These are phyloP conservation scores for Helianthus tuberosus DNA, from an alignment of 129 eudicot species.

Conservation along the genomic window DNA sequence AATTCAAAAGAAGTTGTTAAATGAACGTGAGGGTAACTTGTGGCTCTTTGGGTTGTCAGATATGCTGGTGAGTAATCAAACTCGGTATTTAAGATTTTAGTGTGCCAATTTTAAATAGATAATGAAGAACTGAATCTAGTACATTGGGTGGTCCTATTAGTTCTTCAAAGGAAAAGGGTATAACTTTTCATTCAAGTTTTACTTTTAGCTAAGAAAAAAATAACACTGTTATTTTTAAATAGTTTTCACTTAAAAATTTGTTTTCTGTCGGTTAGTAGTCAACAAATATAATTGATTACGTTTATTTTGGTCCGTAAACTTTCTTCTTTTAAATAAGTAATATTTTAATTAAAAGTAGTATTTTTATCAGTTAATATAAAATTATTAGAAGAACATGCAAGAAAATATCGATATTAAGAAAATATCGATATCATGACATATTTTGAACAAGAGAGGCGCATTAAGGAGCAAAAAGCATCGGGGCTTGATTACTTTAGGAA, in stretches of 20 bases:
- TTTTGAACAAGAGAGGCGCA: conserved; percentile 13
- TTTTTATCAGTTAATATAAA: not conserved
- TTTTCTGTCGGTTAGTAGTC: conserved; percentile 3
- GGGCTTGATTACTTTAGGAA: conserved; percentile 1
- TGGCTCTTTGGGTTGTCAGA: no score
- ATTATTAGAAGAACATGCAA: not conserved
- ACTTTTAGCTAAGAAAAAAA: not conserved
- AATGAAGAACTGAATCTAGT: no score
- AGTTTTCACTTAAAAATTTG: not conserved
- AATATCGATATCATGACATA: no score
- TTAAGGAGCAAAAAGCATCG: conserved; percentile 5
- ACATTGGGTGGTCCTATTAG: not conserved
- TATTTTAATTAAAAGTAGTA: not conserved
- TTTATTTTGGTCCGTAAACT: not conserved
- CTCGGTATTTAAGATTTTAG: no score
- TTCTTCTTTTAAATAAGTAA: not conserved
- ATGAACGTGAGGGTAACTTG: no score
- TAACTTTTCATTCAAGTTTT: not conserved
- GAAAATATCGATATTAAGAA: not conserved
- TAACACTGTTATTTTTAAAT: not conserved
- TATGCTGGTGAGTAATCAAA: no score
- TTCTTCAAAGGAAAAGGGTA: not conserved
- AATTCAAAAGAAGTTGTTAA: no score
- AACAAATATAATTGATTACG: not conserved
- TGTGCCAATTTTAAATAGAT: no score